Conservation (phyloP, 2,329 filamentous ascomycete species). For the Decorospora gaudefroyi region DNA sequence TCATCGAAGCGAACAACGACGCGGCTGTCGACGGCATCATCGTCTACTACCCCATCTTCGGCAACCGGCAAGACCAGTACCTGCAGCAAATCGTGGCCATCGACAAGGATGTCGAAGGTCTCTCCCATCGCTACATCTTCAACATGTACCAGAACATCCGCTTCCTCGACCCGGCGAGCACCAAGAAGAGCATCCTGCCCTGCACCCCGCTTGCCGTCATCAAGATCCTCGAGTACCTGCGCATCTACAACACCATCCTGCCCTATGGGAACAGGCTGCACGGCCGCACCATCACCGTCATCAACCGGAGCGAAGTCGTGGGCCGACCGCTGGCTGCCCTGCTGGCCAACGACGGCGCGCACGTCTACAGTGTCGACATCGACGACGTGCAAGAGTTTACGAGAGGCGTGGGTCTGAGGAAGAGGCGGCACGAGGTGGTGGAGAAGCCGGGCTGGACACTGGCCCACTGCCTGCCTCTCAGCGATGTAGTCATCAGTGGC, state of each 20-base stretch:
- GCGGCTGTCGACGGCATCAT: slow-evolving; percentile 81
- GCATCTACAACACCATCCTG: slow-evolving; percentile 95
- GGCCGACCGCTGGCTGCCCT: slow-evolving; percentile 89
- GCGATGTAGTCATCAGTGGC: slow-evolving; percentile 92
- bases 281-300: slow-evolving; percentile 92
- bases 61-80: slow-evolving; percentile 87
- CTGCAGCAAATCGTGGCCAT: slow-evolving; percentile 92
- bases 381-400: slow-evolving; percentile 92
- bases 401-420: slow-evolving; percentile 82
- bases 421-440: slow-evolving; percentile 81
- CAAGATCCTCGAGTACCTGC: slow-evolving; percentile 94
- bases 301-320: slow-evolving; percentile 95
- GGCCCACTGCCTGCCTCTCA: slow-evolving; percentile 80
- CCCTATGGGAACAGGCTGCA: slow-evolving; percentile 91
- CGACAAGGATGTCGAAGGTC: slow-evolving; percentile 91
- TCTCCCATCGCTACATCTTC: slow-evolving; percentile 91
- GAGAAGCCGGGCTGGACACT: slow-evolving; percentile 80
- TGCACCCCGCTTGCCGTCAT: slow-evolving; percentile 95
- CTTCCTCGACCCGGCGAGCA: slow-evolving; percentile 80
- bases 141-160: slow-evolving; percentile 99
- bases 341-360: slow-evolving; percentile 92
- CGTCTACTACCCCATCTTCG: slow-evolving; percentile 98
- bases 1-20: slow-evolving; percentile 83
- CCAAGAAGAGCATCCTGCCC: slow-evolving; percentile 87
- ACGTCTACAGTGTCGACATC: slow-evolving; percentile 92